Base-by-base conservation (phyloP, 768 basidiomycete genomes). In the Kwoniella shandongensis region DNA sequence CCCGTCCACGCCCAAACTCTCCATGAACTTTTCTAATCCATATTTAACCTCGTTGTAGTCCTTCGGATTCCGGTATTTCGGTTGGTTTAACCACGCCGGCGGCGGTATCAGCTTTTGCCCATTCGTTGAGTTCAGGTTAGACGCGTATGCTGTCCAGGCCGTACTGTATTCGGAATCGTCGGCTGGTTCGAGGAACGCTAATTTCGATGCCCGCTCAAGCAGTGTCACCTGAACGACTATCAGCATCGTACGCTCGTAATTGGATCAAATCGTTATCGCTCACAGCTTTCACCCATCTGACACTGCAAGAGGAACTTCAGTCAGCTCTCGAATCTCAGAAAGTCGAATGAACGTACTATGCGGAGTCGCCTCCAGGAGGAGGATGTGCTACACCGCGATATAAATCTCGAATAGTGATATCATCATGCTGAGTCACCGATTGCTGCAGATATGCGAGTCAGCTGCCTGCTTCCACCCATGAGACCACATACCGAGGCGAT, bases 201-300 rank as follows among this genome's bases (percentile, higher is more conserved):
- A 50, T 51, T 73, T 73, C 36, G 68, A 57, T 6, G 68, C 57
- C 39, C 71, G 44, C 48, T 73, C 71, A 3, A 73, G 55, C 3
- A 72, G 51, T 7, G 57, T 48, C 11, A 61, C 57, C 56, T 57
- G 39, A 17, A 17, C 26, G 20, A 8, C 11, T 13, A 30, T 40
- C 18, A 55, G 46, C 29, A 15, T 23, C 26, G 10, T 25, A 49
- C 35, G 2, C n/a, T 30, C 23, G 18, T 30, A 23, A 39, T 32
- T 17, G 12, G 35, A 32, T 10, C 8, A n/a, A 23, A 11, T 41
- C 22, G 29, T 32, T 2, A 44, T 12, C 0, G 50, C 59, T n/a
- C 42, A 65, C 57, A 27, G 53, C 54, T 60, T 66, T 63, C 23
- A 63, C n/a, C 66, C 66, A 71, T 26, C 62, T 61, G 8, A 61